Evolutionary conservation across 2,329 filamentous ascomycete genomes (phyloP).

Genomic region (Fusarium domesticum): DNA sequence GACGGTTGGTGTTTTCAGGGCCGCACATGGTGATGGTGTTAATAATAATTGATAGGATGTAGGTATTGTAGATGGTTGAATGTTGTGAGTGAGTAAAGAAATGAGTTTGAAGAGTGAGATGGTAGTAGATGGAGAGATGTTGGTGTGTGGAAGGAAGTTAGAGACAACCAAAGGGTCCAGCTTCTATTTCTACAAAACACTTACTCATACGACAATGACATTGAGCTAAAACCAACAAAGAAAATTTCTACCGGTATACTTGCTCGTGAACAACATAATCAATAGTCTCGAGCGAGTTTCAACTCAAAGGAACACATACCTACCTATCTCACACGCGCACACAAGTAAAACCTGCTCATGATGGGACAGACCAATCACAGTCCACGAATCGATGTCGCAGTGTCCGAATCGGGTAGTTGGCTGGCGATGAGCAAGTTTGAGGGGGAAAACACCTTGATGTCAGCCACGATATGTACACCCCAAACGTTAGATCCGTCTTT

Average conservation of each 20-base stretch:
- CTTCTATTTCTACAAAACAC: not conserved
- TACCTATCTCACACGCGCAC: not conserved
- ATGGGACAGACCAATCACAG: conserved; percentile 30
- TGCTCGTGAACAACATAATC: too few relatives aligned
- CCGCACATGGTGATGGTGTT: conserved; percentile 41
- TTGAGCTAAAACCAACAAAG: too few relatives aligned
- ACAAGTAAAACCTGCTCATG: conserved; percentile 21
- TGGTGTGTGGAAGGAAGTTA: not conserved
- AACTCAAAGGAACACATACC: not conserved
- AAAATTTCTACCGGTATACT: too few relatives aligned
- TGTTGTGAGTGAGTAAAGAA: not conserved
- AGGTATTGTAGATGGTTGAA: not conserved
- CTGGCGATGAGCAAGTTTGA: conserved; percentile 29
- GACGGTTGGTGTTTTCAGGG: conserved; percentile 39
- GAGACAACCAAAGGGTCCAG: not conserved
- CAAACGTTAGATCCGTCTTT: too few relatives aligned
- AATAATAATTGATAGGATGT: not conserved
- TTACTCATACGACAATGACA: too few relatives aligned
- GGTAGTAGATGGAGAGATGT: not conserved
- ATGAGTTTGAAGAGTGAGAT: not conserved
- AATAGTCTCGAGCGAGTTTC: not conserved
- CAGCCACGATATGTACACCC: conserved; percentile 12
- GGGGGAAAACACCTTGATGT: conserved; percentile 22
- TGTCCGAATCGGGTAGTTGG: conserved; percentile 28
- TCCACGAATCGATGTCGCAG: conserved; percentile 10